A percentile compares a stretch with the other conserved stretches of the same genome.
phyloP scores from a whole-genome alignment of 768 basidiomycete genomes.

The Serendipita sp. region DNA sequence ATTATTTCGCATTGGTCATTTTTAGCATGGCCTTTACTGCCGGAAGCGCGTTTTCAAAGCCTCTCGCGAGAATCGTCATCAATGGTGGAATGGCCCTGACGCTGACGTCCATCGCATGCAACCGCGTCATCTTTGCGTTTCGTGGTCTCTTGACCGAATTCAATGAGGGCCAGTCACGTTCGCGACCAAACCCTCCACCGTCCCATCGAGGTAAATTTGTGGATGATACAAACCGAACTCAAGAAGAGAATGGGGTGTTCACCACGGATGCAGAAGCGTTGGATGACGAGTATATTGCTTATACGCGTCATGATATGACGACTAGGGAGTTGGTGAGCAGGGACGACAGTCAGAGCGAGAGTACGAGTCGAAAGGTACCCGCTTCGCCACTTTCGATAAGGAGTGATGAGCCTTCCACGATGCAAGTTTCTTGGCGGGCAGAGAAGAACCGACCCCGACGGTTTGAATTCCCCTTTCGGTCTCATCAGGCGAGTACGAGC shows the following conservation, averaged over 20 bases:
- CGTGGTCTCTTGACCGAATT: not conserved
- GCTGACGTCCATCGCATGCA: slow-evolving; percentile 1
- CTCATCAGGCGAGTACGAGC: no score
- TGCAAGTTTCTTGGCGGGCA: no score
- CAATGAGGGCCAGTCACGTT: not conserved
- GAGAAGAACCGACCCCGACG: no score
- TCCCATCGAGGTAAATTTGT: not conserved
- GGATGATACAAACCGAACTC: not conserved
- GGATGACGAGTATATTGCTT: slow-evolving; percentile 1
- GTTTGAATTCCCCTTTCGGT: no score
- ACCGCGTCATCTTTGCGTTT: slow-evolving; percentile 4
- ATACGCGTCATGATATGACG: not conserved
- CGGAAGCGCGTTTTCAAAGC: not conserved
- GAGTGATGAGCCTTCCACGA: no score
- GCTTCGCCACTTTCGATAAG: no score
- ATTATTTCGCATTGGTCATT: not conserved
- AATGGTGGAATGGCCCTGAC: not conserved
- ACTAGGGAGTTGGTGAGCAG: not conserved
- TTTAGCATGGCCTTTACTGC: not conserved
- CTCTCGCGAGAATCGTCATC: not conserved
- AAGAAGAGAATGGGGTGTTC: not conserved
- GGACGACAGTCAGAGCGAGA: no score
- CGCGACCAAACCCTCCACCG: not conserved
- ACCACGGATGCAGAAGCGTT: not conserved
- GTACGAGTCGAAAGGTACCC: no score